A percentile compares a stretch with the other conserved stretches of the same genome.
Evolutionary conservation across 345 rosid genomes (phyloP).

Genomic region (Toxicodendron radicans): DNA sequence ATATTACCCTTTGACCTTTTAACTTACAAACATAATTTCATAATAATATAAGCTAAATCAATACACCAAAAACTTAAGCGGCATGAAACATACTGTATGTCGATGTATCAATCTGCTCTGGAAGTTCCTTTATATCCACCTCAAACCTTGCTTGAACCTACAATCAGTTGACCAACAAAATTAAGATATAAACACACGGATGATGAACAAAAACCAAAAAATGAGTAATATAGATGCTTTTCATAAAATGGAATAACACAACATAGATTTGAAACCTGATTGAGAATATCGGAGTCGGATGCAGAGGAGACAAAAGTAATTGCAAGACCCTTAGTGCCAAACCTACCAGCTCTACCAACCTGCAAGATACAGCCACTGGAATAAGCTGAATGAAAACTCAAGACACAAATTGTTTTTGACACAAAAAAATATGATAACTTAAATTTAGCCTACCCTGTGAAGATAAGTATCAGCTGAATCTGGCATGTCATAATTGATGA

Average conservation of each 20-base stretch:
- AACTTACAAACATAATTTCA: not conserved
- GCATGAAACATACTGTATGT: constrained; percentile 65
- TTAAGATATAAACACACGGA: not conserved
- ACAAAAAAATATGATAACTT: not conserved
- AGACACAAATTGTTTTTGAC: not conserved
- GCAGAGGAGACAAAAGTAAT: constrained; percentile 94
- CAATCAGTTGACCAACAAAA: constrained; percentile 13
- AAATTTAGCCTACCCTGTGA: constrained; percentile 63
- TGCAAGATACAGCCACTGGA: constrained; percentile 18
- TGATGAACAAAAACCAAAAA: not conserved
- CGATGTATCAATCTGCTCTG: constrained; percentile 94
- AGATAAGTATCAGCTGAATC: constrained; percentile 98
- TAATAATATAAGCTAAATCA: not conserved
- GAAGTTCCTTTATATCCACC: constrained; percentile 95
- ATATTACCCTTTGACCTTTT: not conserved
- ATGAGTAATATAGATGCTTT: not conserved
- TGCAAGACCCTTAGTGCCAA: constrained; percentile 98
- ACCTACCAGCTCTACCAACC: constrained; percentile 99
- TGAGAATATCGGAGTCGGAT: constrained; percentile 85
- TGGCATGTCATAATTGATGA: constrained; percentile 98
- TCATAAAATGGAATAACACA: not conserved
- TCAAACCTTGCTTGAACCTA: constrained; percentile 96
- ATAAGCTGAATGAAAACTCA: not conserved
- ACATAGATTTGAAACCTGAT: constrained; percentile 58
- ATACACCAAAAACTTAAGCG: not conserved